A percentile compares a stretch with the other conserved stretches of the same genome.
Conservation (phyloP, 2,329 filamentous ascomycete genomes). For the Stromatinia cepivora region DNA sequence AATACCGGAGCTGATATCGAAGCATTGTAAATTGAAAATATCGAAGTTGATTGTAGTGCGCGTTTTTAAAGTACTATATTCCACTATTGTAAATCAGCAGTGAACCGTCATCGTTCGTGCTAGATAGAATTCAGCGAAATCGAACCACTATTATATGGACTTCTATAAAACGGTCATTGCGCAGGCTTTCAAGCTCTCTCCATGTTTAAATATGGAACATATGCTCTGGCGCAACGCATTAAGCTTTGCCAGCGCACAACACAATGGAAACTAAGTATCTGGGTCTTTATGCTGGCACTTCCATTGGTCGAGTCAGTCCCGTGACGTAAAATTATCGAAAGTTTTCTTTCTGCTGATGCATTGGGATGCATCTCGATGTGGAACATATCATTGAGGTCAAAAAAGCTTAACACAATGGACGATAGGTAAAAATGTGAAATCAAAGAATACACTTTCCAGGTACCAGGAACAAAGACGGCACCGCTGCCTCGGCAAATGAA, state of each 20-base stretch:
- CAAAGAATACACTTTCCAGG: constrained; percentile 11
- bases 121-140: neutral
- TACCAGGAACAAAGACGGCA: constrained; percentile 22
- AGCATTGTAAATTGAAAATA: no score
- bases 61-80: neutral
- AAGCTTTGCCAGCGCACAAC: constrained; percentile 13
- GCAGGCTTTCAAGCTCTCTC: neutral
- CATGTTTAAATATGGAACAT: neutral
- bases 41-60: no score
- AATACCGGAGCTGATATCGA: no score
- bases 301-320: neutral
- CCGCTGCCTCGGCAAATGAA: neutral
- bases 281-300: neutral
- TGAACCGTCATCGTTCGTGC: neutral
- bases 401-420: neutral
- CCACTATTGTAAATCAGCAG: neutral
- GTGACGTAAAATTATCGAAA: neutral
- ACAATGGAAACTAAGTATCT: constrained; percentile 3
- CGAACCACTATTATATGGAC: neutral
- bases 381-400: neutral
- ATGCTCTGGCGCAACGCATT: neutral
- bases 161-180: constrained; percentile 1
- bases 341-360: constrained; percentile 4
- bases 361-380: neutral
- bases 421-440: neutral